Conservation (phyloP, 2,329 filamentous ascomycete genomes). For the Orbilia blumenaviensis region DNA sequence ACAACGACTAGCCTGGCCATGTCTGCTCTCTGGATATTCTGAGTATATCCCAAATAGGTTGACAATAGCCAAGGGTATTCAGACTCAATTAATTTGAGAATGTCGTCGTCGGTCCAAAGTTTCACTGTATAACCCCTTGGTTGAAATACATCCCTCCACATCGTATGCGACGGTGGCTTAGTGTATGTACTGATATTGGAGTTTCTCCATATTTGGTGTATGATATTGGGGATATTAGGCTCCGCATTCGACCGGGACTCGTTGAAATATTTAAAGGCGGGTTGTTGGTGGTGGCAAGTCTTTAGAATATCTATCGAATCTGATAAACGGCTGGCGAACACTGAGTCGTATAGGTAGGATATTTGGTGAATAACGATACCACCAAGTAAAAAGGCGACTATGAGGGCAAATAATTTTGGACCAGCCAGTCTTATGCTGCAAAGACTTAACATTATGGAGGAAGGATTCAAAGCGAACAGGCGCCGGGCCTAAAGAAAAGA, state of each 20-base stretch:
- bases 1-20: constrained; percentile 55
- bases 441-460: not conserved
- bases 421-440: not conserved
- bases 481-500: not conserved
- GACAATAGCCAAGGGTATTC: constrained; percentile 55
- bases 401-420: not conserved
- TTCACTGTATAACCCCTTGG: constrained; percentile 54
- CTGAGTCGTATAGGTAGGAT: not conserved
- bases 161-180: constrained; percentile 8
- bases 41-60: constrained; percentile 53
- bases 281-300: not conserved
- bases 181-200: constrained; percentile 44
- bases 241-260: too few relatives aligned
- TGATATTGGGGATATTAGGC: constrained; percentile 43
- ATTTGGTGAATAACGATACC: constrained; percentile 3
- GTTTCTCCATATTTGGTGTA: constrained; percentile 55
- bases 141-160: constrained; percentile 27
- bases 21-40: constrained; percentile 56
- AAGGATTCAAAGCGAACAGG: not conserved
- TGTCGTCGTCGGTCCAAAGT: constrained; percentile 55
- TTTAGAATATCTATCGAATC: constrained; percentile 3
- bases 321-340: not conserved
- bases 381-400: not conserved
- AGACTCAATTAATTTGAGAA: constrained; percentile 47
- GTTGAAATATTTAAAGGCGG: not conserved